Evolutionary conservation across 257 asterid genomes (phyloP).

Genomic region (Solanum pinnatisectum): DNA sequence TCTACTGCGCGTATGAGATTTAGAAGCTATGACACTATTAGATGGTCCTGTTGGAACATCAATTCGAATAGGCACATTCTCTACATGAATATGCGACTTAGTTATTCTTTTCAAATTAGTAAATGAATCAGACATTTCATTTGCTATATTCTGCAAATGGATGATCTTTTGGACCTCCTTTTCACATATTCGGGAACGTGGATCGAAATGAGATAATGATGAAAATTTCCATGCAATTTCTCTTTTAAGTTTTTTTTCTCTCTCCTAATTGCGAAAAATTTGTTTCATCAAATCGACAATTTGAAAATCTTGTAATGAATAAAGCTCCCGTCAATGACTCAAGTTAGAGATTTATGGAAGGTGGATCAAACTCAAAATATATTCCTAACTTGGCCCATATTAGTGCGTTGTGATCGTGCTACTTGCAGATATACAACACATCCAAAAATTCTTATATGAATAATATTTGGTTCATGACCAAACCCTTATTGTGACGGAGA

Average conservation of each 20-base stretch:
- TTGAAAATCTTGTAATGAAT: too few relatives aligned
- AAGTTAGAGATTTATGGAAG: background rate
- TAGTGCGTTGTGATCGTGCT: too few relatives aligned
- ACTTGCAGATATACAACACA: too few relatives aligned
- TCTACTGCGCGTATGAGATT: background rate
- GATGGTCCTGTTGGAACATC: background rate
- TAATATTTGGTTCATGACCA: background rate
- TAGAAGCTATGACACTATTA: too few relatives aligned
- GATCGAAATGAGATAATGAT: background rate
- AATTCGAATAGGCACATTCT: too few relatives aligned
- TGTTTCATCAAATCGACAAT: background rate
- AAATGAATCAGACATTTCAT: background rate
- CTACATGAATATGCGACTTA: background rate
- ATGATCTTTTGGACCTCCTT: background rate
- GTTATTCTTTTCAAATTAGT: background rate
- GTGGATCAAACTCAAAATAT: background rate
- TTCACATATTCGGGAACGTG: background rate
- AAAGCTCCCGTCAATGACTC: too few relatives aligned
- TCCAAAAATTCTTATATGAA: too few relatives aligned
- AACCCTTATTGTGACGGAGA: background rate
- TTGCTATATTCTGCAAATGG: background rate
- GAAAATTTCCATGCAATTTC: too few relatives aligned
- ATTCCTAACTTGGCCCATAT: too few relatives aligned
- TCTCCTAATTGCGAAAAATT: background rate
- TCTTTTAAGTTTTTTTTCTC: background rate